Base-by-base conservation (phyloP, 75 land plant genomes). In the Isoetes taiwanensis region DNA sequence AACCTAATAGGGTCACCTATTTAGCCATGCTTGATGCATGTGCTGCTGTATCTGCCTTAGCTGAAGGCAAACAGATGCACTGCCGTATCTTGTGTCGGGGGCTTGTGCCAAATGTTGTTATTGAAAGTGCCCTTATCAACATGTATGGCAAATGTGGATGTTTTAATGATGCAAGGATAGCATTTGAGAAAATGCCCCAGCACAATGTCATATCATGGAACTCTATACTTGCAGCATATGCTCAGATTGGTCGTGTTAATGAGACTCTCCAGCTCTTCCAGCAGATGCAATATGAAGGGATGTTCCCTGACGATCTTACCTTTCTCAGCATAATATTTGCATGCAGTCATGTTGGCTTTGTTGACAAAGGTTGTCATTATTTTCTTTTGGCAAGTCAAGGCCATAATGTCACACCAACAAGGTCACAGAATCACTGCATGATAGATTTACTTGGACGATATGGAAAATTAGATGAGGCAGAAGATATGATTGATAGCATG, bases 351-450 rank as follows among this genome's bases (percentile, higher is more conserved):
- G 5, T 56, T 14, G 67, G 67, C 27, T 31, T 64, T 24, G 48
- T 83, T 5, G 55, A 77, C 14, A 77, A 80, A 32, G 84, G 80
- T 10, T 69, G 52, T 57, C 30, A 34, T 4, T 74, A 60, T 54
- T 83, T 83, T n/a, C n/a, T n/a, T 8, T 28, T 34, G 38, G 70
- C 68, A 20, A 58, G 31, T 34, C 17, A 28, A 2, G 62, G 74
- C 21, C 23, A 74, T 16, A 70, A 67, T 0, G 26, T 39, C n/a
- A 14, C 66, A n/a, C 54, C 74, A 35, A 71, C 50, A 40, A 21
- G 73, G 0, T 83, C 73, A 65, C 86, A 83, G 34, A 77, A 77
- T 63, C 80, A 77, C 31, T 80, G 84, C 56, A 65, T 80, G 59
- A 63, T 83, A 31, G 80, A 83, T 63, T 41, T 80, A 21, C 68